Base-by-base conservation (phyloP, 805 yeast genomes). In the Kluyveromyces siamensis region DNA sequence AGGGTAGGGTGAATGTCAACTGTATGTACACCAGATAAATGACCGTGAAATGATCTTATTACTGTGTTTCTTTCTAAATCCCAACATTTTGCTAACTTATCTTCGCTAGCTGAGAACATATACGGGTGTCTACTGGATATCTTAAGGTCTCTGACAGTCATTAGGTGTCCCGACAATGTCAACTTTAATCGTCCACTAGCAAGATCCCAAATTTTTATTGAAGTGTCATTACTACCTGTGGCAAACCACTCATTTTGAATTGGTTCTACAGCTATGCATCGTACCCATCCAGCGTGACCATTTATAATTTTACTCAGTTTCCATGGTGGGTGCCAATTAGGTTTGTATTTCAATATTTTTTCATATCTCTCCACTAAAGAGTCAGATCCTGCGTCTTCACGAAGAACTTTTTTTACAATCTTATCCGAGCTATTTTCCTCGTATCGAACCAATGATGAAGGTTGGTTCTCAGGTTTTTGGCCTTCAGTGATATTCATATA, bases 201-300 rank as follows among this genome's bases (percentile, higher is more conserved):
- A 46, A 89, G 65, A 61, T 89, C 93, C 98, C 99, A 93, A 2
- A 91, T 73, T 57, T 90, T 90, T 53, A 93, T 86, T 0, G 95
- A 86, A 2, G 87, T 72, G 61, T 93, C 99, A 5, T 84, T 78
- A 2, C 95, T 82, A 0, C 98, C 99, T 0, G 96, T 83, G 8
- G 84, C 95, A 68, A 87, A 91, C 87, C 93, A 93, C 55, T 82
- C 77, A 62, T 89, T 89, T 33, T 84, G 84, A 1, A 63, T 62
- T 0, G 96, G 96, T 51, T 93, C 98, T 17, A 86, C 77, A 8
- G 83, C 74, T 2, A 89, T 70, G n/a, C 87, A 75, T 42, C 95
- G 74, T 1, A 93, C 88, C 90, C 97, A 90, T 0, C 99, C 99
- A 38, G 78, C 74, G 63, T 93, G 99, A 2, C 98, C 98, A 1